phyloP scores from a whole-genome alignment of 805 yeast genomes.

The Debaryomyces castellii region DNA sequence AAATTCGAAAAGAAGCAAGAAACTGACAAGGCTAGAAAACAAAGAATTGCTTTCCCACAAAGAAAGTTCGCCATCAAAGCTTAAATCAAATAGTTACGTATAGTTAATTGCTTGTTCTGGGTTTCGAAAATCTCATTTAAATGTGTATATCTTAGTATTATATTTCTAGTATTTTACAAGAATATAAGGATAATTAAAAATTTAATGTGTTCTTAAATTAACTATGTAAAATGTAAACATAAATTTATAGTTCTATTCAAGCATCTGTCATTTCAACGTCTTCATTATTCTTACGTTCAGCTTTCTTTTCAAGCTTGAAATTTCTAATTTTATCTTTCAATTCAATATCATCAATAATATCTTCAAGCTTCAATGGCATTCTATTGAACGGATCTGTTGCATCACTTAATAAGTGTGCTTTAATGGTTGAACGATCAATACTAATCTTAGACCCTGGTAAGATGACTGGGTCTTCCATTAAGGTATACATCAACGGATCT shows the following conservation, averaged over 20 bases:
- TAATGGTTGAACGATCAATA: conserved; percentile 88
- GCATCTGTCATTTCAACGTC: conserved; percentile 21
- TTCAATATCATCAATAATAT: conserved; percentile 76
- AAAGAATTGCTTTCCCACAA: conserved; percentile 94
- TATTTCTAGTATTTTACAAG: conserved; percentile 4
- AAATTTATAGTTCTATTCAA: conserved; percentile 5
- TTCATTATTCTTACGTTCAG: conserved; percentile 10
- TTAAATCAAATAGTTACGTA: conserved; percentile 42
- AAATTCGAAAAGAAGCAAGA: conserved; percentile 75
- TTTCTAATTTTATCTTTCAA: conserved; percentile 59
- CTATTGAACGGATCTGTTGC: conserved; percentile 97
- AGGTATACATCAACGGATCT: conserved; percentile 94
- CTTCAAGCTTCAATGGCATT: conserved; percentile 84
- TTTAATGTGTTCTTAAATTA: neutral
- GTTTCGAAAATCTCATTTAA: conserved; percentile 14
- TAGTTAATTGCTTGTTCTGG: conserved; percentile 4
- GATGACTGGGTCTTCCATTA: conserved; percentile 96
- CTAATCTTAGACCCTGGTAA: conserved; percentile 82
- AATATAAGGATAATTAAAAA: conserved; percentile 8
- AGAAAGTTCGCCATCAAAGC: conserved; percentile 99
- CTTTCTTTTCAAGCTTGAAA: conserved; percentile 49
- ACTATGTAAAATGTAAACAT: conserved; percentile 1
- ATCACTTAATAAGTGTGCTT: conserved; percentile 90
- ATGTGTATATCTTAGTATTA: conserved; percentile 15
- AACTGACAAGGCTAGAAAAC: conserved; percentile 91